phyloP scores from a whole-genome alignment of 2,329 filamentous ascomycete species.

The Huntiella bhutanensis region DNA sequence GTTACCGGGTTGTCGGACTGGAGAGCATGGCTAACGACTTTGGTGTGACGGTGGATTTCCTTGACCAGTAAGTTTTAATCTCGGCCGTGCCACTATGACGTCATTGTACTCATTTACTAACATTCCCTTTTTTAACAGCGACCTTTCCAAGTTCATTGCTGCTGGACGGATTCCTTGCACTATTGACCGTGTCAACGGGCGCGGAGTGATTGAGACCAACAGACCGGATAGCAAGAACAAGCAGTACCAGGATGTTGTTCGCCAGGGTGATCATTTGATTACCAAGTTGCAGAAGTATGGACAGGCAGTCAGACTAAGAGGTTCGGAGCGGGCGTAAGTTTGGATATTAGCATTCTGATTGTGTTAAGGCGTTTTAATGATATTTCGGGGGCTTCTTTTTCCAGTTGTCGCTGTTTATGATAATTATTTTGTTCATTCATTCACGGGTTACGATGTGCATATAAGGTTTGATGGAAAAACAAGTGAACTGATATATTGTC shows the following conservation, averaged over 20 bases:
- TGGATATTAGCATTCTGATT: not conserved
- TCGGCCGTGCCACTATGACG: not conserved
- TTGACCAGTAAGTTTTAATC: slow-evolving; percentile 53
- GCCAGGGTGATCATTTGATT: slow-evolving; percentile 92
- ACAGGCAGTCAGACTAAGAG: slow-evolving; percentile 80
- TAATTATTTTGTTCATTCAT: too few species aligned
- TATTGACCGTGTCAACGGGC: slow-evolving; percentile 89
- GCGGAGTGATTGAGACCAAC: slow-evolving; percentile 95
- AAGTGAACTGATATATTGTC: not conserved
- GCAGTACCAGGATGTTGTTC: slow-evolving; percentile 95
- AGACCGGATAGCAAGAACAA: slow-evolving; percentile 98
- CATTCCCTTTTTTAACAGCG: slow-evolving; percentile 29
- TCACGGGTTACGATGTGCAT: too few species aligned
- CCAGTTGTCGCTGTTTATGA: too few species aligned
- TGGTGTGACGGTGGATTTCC: slow-evolving; percentile 87
- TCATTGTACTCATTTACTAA: not conserved
- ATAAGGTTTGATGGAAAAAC: not conserved
- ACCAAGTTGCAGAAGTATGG: slow-evolving; percentile 99
- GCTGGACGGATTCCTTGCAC: slow-evolving; percentile 88
- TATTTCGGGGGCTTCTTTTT: too few species aligned
- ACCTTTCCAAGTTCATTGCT: slow-evolving; percentile 92
- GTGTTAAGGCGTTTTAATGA: too few species aligned
- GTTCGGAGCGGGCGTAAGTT: slow-evolving; percentile 72
- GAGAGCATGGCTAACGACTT: slow-evolving; percentile 96
- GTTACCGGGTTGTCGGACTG: slow-evolving; percentile 90